Evolutionary conservation across 2,329 filamentous ascomycete genomes (phyloP).

Genomic region (Cladophialophora psammophila): DNA sequence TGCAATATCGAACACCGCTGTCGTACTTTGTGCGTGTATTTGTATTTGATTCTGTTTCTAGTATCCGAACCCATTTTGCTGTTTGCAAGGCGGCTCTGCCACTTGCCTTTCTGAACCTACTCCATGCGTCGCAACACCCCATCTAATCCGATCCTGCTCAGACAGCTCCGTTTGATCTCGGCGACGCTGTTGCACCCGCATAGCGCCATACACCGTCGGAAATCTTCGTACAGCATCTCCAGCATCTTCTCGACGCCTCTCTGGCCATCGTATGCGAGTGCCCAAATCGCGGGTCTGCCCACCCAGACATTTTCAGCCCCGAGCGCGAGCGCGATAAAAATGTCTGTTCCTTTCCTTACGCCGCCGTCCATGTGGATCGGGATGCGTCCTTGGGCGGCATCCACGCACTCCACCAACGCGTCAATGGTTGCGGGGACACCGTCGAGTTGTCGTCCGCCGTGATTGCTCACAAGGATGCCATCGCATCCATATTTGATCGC

Average conservation of each 20-base stretch:
- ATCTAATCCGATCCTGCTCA: constrained; percentile 43
- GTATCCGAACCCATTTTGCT: no score
- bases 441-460: constrained; percentile 50
- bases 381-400: constrained; percentile 41
- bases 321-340: constrained; percentile 64
- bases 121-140: constrained; percentile 39
- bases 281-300: constrained; percentile 59
- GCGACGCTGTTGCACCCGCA: constrained; percentile 37
- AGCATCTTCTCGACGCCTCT: constrained; percentile 40
- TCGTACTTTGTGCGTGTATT: not conserved
- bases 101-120: not conserved
- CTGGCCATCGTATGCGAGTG: constrained; percentile 46
- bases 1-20: not conserved
- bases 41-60: not conserved
- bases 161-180: constrained; percentile 44
- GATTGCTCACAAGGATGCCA: constrained; percentile 49
- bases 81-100: not conserved
- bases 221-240: constrained; percentile 40
- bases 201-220: constrained; percentile 41
- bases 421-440: constrained; percentile 49
- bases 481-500: constrained; percentile 46
- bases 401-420: constrained; percentile 41
- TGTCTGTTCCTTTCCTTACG: constrained; percentile 62
- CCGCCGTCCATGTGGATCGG: constrained; percentile 61
- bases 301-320: constrained; percentile 60